Evolutionary conservation across 192 early-diverging fungal species (phyloP), one percentile per base, ranked within the genome.

Genomic region (Polychytrium aggregatum): DNA sequence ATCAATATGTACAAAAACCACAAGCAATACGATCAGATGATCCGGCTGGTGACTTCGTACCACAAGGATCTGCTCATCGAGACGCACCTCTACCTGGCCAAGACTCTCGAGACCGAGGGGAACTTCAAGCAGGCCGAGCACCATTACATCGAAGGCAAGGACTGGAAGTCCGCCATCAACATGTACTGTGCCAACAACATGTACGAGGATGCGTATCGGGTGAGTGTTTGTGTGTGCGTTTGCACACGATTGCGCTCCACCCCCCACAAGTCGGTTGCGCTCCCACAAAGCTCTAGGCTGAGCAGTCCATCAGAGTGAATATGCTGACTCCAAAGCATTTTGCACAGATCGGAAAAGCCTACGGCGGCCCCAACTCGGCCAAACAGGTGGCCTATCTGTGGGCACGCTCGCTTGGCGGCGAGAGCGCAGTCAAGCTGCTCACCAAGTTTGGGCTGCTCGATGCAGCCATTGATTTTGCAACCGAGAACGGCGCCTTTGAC

Each of bases 1-100:
- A 81, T 81, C 48, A 81, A 79, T 52, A 81, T 81, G 78, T 81
- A 81, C 64, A 81, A 77, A 40, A 79, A 80, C 48, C 65, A 74
- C 58, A 76, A 75, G 50, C 65, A 68, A n/a, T 81, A 81, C 50
- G 78, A 81, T 51, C 60, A 76, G 37, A 81, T 81, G 78, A 73
- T 81, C 44, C 63, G 76, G 21, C 47, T 81, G 34, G 78, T 81
- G 8, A 68, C 70, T 13, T 59, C 59, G 9, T 68, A 77, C 53
- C 78, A 81, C 55, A 81, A 79, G 50, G 78, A 81, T 44, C 41
- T 81, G 34, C 41, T 81, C 18, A 45, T 46, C 5, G 78, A 81
- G 45, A 81, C 78, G 22, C 78, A 81, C 50, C 31, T 79, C 44
- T 81, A 70, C 36, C 54, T 81, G 25, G 78, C 58, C 10, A 79